Evolutionary conservation across 768 basidiomycete species (phyloP).

Genomic region (Hydnomerulius pinastri): DNA sequence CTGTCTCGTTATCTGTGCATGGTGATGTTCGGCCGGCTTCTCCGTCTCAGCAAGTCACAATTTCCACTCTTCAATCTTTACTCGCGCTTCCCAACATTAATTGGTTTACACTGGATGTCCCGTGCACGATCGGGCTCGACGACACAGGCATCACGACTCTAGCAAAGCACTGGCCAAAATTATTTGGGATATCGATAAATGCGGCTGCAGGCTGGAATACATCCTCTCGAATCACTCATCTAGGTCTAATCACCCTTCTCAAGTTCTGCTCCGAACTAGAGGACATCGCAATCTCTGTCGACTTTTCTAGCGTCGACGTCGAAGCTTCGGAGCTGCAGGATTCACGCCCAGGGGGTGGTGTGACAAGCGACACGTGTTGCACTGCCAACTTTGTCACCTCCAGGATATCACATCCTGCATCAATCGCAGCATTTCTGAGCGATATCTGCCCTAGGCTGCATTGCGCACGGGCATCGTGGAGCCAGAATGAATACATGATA

Average conservation of each 20-base stretch:
- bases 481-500: neutral
- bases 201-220: constrained; percentile 19
- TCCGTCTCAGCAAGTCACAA: constrained; percentile 3
- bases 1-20: constrained; percentile 11
- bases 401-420: constrained; percentile 14
- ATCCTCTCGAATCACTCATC: constrained; percentile 18
- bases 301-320: constrained; percentile 21
- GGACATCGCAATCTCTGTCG: constrained; percentile 19
- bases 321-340: neutral
- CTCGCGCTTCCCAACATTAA: constrained; percentile 13
- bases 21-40: neutral
- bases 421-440: constrained; percentile 28
- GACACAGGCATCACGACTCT: constrained; percentile 20
- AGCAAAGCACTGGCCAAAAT: constrained; percentile 21
- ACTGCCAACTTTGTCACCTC: constrained; percentile 23
- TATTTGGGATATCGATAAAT: constrained; percentile 18
- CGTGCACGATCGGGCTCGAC: constrained; percentile 21
- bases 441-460: constrained; percentile 23
- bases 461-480: constrained; percentile 17
- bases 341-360: constrained; percentile 10
- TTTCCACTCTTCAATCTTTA: constrained; percentile 21
- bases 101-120: constrained; percentile 16
- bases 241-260: constrained; percentile 24
- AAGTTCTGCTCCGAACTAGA: constrained; percentile 6
- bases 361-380: constrained; percentile 7